These are phyloP conservation scores for Boletus eberwhitei DNA, from an alignment of 768 basidiomycete species.

Conservation along the genomic window DNA sequence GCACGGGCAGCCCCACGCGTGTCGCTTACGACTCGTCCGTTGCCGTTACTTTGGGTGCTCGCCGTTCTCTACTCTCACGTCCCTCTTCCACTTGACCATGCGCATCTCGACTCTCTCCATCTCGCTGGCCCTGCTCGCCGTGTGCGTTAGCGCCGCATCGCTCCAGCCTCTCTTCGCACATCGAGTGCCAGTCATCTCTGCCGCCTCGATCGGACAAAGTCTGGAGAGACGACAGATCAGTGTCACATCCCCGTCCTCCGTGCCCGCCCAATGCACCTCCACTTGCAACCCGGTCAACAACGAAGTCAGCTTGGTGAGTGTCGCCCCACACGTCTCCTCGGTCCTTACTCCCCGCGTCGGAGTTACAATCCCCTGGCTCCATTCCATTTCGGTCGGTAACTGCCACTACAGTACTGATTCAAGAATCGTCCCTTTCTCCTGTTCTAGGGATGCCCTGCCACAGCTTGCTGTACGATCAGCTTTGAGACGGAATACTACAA, in stretches of 20 bases:
- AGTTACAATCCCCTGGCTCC: not conserved
- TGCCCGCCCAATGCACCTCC: constrained; percentile 26
- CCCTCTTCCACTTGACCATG: constrained; percentile 13
- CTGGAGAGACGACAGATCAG: constrained; percentile 18
- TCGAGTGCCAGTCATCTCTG: not conserved
- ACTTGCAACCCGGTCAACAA: constrained; percentile 21
- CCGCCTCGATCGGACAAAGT: not conserved
- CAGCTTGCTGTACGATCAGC: constrained; percentile 37
- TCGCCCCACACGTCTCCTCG: not conserved
- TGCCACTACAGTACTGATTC: constrained; percentile 4
- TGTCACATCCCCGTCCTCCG: constrained; percentile 4
- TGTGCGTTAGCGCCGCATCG: not conserved
- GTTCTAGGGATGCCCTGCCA: constrained; percentile 27
- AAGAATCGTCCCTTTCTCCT: not conserved
- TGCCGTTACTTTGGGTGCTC: not conserved
- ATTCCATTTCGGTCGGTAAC: not conserved
- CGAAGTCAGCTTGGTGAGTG: constrained; percentile 24
- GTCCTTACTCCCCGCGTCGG: not conserved
- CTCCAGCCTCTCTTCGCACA: constrained; percentile 1
- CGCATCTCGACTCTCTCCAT: not conserved
- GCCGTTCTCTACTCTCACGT: constrained; percentile 1
- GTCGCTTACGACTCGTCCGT: not conserved
- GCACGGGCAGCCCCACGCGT: not conserved
- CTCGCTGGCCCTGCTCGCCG: constrained; percentile 1
- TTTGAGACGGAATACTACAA: constrained; percentile 41